Conservation (phyloP, 495 filamentous ascomycete genomes). For the Cryomyces minteri region DNA sequence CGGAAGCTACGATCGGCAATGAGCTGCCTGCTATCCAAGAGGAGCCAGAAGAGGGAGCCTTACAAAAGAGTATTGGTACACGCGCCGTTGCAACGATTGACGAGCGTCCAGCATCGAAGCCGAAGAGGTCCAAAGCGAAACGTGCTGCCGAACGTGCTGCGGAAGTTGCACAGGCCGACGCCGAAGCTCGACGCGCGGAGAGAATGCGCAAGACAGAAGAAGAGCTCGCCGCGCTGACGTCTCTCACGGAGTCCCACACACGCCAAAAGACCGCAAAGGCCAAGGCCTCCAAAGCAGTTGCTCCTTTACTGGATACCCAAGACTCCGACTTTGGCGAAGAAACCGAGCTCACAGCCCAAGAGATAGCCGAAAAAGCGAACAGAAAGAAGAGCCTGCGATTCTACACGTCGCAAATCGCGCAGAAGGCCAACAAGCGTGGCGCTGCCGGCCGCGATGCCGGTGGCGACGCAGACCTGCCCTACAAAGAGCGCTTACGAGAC, state of each 20-base stretch:
- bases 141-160: constrained; percentile 28
- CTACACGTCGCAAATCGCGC: constrained; percentile 89
- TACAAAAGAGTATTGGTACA: background rate
- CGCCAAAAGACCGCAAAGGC: constrained; percentile 17
- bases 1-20: background rate
- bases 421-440: constrained; percentile 73
- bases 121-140: constrained; percentile 30
- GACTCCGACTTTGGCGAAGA: constrained; percentile 56
- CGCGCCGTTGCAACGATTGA: background rate
- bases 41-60: constrained; percentile 1
- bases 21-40: constrained; percentile 20
- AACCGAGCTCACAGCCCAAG: constrained; percentile 35
- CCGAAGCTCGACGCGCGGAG: constrained; percentile 35
- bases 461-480: constrained; percentile 81
- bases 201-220: constrained; percentile 38
- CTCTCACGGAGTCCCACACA: constrained; percentile 19
- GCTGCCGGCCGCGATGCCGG: constrained; percentile 69
- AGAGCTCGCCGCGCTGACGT: constrained; percentile 46
- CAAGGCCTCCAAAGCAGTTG: constrained; percentile 14
- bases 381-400: constrained; percentile 83
- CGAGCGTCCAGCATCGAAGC: constrained; percentile 2
- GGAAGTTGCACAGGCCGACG: constrained; percentile 30
- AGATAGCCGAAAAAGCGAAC: constrained; percentile 64
- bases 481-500: constrained; percentile 73
- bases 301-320: constrained; percentile 16